Percentiles rank a stretch among this genome's conserved stretches.
Evolutionary conservation across 805 yeast genomes (phyloP).

Genomic region (Suhomyces sp.): DNA sequence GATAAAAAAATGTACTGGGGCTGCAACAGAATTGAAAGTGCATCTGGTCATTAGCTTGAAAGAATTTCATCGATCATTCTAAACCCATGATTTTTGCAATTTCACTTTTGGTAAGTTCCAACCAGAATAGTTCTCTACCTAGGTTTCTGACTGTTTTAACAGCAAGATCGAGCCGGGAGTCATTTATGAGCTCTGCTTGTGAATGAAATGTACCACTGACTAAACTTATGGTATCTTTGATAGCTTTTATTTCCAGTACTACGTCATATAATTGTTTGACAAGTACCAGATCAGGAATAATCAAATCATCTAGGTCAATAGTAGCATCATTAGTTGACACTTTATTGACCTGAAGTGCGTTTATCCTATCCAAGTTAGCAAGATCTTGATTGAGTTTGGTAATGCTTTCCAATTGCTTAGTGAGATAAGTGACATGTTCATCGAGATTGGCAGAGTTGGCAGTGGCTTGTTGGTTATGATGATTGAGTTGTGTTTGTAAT

Average conservation of each 20-base stretch:
- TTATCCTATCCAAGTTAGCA: conserved; percentile 22
- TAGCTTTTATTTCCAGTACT: conserved; percentile 65
- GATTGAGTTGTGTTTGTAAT: conserved; percentile 31
- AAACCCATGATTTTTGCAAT: conserved; percentile 25
- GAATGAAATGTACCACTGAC: conserved; percentile 49
- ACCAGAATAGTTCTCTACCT: conserved; percentile 44
- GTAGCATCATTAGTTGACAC: conserved; percentile 16
- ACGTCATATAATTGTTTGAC: conserved; percentile 59
- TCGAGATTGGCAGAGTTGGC: conserved; percentile 35
- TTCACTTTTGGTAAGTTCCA: conserved; percentile 34
- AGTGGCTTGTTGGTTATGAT: conserved; percentile 36
- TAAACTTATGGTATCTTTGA: conserved; percentile 63
- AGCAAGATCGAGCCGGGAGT: conserved; percentile 32
- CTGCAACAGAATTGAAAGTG: no score
- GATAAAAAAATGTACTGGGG: no score
- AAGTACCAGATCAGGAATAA: conserved; percentile 39
- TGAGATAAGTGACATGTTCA: conserved; percentile 29
- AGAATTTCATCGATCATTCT: no score
- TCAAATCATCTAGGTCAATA: conserved; percentile 33
- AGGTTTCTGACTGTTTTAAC: conserved; percentile 35
- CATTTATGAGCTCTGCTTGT: conserved; percentile 34
- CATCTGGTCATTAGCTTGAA: no score
- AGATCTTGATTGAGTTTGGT: conserved; percentile 27
- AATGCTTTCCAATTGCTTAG: conserved; percentile 23
- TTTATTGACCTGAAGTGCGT: conserved; percentile 17